Evolutionary conservation across 2,329 filamentous ascomycete species (phyloP).

Genomic region (Neofusicoccum umdonicola): DNA sequence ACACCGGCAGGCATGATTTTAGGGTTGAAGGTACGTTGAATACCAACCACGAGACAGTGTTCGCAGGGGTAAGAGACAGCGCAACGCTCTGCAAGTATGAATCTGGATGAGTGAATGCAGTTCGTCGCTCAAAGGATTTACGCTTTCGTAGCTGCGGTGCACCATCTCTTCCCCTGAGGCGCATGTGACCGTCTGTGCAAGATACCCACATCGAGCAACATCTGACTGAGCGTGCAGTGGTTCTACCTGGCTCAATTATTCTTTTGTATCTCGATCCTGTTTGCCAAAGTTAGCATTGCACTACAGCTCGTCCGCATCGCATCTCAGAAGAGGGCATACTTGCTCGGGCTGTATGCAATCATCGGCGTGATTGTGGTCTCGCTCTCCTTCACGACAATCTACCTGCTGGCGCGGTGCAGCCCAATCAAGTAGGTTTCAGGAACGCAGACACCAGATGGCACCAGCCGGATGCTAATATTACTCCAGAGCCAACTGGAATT

Average conservation of each 20-base stretch:
- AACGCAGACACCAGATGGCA: too few relatives aligned
- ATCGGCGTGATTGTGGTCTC: conserved; percentile 30
- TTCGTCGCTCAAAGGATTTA: too few relatives aligned
- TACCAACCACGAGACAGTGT: too few relatives aligned
- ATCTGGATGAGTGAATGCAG: too few relatives aligned
- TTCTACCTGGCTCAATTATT: conserved; percentile 39
- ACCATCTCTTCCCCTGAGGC: too few relatives aligned
- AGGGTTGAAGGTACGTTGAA: conserved; percentile 18
- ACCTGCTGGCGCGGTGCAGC: conserved; percentile 27
- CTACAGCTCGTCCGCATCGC: conserved; percentile 37
- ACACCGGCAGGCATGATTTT: background rate
- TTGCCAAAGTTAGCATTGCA: conserved; percentile 36
- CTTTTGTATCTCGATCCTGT: conserved; percentile 35
- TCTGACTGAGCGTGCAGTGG: conserved; percentile 25
- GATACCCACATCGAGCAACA: background rate
- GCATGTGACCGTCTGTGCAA: too few relatives aligned
- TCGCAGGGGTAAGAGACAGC: too few relatives aligned
- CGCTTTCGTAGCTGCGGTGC: too few relatives aligned
- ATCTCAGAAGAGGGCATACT: conserved; percentile 26
- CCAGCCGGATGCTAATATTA: background rate
- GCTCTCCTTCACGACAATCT: conserved; percentile 36
- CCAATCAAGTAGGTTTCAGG: conserved; percentile 23
- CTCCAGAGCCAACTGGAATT: background rate
- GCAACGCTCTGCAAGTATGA: too few relatives aligned
- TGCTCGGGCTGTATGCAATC: conserved; percentile 28